Evolutionary conservation across 495 filamentous ascomycete genomes (phyloP).

Genomic region (Aspergillus ellipticus): DNA sequence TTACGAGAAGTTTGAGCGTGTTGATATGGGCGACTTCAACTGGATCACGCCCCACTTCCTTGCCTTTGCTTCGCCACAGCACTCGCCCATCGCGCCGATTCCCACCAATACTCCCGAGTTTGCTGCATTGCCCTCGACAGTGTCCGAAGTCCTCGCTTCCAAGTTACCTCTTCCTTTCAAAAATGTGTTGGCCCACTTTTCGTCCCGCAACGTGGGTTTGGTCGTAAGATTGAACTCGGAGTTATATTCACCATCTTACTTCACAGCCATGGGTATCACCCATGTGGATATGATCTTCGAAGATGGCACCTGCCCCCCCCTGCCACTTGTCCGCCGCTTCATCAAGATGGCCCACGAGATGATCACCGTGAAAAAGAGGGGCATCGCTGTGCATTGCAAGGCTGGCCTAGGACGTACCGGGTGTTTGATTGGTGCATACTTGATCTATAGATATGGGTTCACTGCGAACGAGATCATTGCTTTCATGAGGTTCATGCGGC

Average conservation of each 20-base stretch:
- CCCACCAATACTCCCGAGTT: slow-evolving; percentile 67
- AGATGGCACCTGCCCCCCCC: slow-evolving; percentile 89
- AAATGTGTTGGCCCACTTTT: slow-evolving; percentile 89
- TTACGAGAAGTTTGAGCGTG: slow-evolving; percentile 89
- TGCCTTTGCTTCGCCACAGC: slow-evolving; percentile 93
- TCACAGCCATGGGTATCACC: slow-evolving; percentile 88
- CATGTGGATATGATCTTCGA: slow-evolving; percentile 99
- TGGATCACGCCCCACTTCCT: slow-evolving; percentile 95
- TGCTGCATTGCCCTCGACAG: slow-evolving; percentile 62
- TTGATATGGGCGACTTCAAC: slow-evolving; percentile 99
- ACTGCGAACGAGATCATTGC: slow-evolving; percentile 98
- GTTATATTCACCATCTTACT: slow-evolving; percentile 92
- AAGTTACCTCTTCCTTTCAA: slow-evolving; percentile 80
- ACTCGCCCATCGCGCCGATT: slow-evolving; percentile 67
- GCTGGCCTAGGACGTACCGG: slow-evolving; percentile 95
- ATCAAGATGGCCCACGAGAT: slow-evolving; percentile 92
- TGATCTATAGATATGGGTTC: slow-evolving; percentile 98
- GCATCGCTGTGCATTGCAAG: slow-evolving; percentile 97
- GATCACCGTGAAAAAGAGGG: slow-evolving; percentile 80
- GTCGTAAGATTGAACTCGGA: slow-evolving; percentile 95
- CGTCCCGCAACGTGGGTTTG: slow-evolving; percentile 78
- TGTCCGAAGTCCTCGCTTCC: slow-evolving; percentile 59
- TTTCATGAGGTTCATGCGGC: slow-evolving; percentile 99
- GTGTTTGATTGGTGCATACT: slow-evolving; percentile 93
- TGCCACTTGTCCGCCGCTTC: slow-evolving; percentile 83